Base-by-base conservation (phyloP, 78 protist species). In the Trichosphaerium sp. region DNA sequence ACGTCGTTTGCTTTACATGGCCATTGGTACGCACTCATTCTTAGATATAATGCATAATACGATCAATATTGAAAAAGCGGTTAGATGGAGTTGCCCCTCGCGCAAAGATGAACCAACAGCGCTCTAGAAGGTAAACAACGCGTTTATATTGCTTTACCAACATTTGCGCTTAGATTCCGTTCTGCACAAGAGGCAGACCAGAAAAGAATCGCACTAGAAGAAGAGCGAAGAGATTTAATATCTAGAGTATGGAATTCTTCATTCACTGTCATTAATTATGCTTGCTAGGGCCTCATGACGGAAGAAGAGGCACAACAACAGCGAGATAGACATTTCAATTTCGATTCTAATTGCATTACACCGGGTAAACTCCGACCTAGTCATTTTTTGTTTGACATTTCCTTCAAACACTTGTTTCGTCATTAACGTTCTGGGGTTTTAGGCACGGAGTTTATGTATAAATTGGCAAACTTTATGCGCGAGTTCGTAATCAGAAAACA, bases 1-100 rank as follows among this genome's bases (percentile, higher is more conserved):
- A 4, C 79, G 93, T 6, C 90, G 88, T 49, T 60, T 96, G 14
- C 64, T 98, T n/a, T 97, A 71, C 81, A 75, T 98, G 89, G 98
- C 98, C 11, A 75, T 92, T 42, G 97, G 83, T 75, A 78, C 68
- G 60, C 12, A 21, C 14, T 3, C 60, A 4, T 21, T 7, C 28
- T 4, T 23, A 10, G 29, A 26, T 21, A 25, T 14, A 5, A 7
- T 65, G 4, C 26, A 15, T 40, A 21, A 18, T 25, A 3, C 18
- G 39, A 15, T 52, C 28, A 10, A 54, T 32, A 35, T 12, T 32
- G 29, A 34, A 35, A 32, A 28, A 41, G 40, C 31, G 78, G 11
- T 14, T 78, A 57, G 86, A 85, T 18, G 87, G 96, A 1, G 96
- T 91, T 5, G 99, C 99, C 12, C 99, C 99, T 23, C 78, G 99